Base-by-base conservation (phyloP, 1,284 basidiomycete genomes). In the Gomphus sp. region DNA sequence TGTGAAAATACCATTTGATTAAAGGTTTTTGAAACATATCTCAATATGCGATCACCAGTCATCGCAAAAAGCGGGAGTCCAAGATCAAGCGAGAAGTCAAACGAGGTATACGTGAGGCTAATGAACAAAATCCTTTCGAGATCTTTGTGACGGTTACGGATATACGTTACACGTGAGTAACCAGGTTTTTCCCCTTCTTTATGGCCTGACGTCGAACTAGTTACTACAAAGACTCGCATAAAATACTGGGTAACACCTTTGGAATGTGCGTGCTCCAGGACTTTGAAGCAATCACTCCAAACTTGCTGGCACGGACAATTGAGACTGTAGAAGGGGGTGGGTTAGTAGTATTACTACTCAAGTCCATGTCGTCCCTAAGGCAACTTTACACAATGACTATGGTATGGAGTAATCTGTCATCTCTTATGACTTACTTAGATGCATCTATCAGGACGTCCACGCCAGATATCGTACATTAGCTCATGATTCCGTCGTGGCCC, bases 321-420 rank as follows among this genome's bases (percentile, higher is more conserved):
- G 97, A 99, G 76, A 99, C 97, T 0, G 96, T 99, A 1, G 92
- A 99, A 70, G 97, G 97, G 25, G 97, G 97, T 37, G 97, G 97
- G 3, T 76, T 98, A 41, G 86, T 99, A 3, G 89, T 98, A 1
- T 75, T 99, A 16, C 75, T 99, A 39, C 77, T 99, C 41, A 96
- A 97, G 74, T 96, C 93, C 2, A 98, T 99, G 96, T 83, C 87
- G 45, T 95, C 91, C 58, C 76, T 99, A 64, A 83, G 87, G 67
- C 96, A 98, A 72, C 75, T 99, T 25, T 99, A 99, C 71, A 86
- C 88, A 18, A 91, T 99, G 87, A 85, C 91, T 2, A 99, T 99
- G 97, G 93, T 92, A 64, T 63, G 83, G 71, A n/a, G 28, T 18
- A 49, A 28, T 18, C 14, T 53, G 7, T 34, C n/a, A 53, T 8